These are phyloP conservation scores for Hypoxylon sp. DNA, from an alignment of 2,329 filamentous ascomycete species.

Conservation along the genomic window DNA sequence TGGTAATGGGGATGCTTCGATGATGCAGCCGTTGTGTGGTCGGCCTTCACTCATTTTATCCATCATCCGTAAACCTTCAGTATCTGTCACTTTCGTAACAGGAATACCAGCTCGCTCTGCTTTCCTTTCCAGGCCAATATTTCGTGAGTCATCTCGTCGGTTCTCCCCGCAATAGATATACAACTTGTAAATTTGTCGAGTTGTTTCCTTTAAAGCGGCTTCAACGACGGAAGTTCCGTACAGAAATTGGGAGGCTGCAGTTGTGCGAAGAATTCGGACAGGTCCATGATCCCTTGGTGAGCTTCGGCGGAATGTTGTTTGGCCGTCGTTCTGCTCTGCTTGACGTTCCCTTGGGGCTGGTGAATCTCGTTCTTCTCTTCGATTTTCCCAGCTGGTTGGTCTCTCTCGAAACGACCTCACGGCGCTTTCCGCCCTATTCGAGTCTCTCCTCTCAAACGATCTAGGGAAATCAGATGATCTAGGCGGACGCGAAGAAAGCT, in stretches of 20 bases:
- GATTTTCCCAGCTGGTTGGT: background rate
- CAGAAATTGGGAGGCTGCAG: conserved; percentile 88
- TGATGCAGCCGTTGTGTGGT: conserved; percentile 88
- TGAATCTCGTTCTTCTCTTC: conserved; percentile 1
- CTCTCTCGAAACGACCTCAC: conserved; percentile 1
- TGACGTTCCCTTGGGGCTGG: conserved; percentile 7
- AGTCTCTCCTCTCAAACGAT: background rate
- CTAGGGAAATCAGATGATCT: background rate
- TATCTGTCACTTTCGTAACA: conserved; percentile 61
- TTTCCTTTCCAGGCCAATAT: conserved; percentile 54
- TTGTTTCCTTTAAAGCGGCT: conserved; percentile 73
- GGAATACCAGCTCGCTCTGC: conserved; percentile 60
- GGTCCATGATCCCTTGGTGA: conserved; percentile 40
- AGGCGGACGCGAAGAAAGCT: background rate
- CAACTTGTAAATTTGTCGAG: conserved; percentile 82
- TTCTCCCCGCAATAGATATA: conserved; percentile 75
- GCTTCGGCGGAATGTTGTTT: conserved; percentile 16
- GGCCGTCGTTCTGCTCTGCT: conserved; percentile 1
- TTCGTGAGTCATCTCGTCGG: conserved; percentile 57
- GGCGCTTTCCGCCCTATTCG: background rate
- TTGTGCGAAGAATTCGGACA: conserved; percentile 67
- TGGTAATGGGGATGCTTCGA: conserved; percentile 87
- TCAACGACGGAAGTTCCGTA: conserved; percentile 85
- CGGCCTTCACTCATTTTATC: conserved; percentile 84
- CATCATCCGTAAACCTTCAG: conserved; percentile 72